Evolutionary conservation across 2,329 filamentous ascomycete species (phyloP).

Genomic region (Venturia nashicola): DNA sequence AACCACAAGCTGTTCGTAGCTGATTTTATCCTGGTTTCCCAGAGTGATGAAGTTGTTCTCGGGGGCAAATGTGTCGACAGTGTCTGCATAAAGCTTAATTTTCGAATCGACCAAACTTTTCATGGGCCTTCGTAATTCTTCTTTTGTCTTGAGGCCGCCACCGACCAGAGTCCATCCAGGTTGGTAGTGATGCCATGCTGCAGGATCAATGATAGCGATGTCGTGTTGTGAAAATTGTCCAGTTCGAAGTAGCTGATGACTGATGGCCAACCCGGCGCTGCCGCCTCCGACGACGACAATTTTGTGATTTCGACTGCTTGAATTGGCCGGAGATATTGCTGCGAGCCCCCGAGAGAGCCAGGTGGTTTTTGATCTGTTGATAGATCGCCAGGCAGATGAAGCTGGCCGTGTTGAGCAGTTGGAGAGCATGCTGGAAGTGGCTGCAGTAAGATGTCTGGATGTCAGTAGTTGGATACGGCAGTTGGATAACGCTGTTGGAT

Average conservation of each 20-base stretch:
- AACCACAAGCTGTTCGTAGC: constrained; percentile 54
- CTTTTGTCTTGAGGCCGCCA: constrained; percentile 50
- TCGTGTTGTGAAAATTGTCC: constrained; percentile 46
- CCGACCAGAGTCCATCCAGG: constrained; percentile 60
- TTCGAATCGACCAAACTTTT: constrained; percentile 44
- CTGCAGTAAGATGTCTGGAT: neutral
- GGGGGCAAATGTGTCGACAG: constrained; percentile 39
- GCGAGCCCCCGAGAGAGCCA: neutral
- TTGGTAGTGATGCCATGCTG: constrained; percentile 54
- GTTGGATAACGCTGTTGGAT: neutral
- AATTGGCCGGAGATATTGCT: constrained; percentile 14
- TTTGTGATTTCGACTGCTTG: constrained; percentile 39
- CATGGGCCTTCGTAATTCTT: constrained; percentile 43
- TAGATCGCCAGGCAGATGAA: neutral
- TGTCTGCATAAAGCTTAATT: constrained; percentile 46
- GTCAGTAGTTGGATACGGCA: neutral
- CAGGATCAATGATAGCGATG: constrained; percentile 53
- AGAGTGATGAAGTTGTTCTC: constrained; percentile 46
- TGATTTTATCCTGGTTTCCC: constrained; percentile 41
- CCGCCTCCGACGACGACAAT: constrained; percentile 57
- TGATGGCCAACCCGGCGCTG: constrained; percentile 50
- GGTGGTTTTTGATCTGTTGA: neutral
- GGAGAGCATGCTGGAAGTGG: neutral
- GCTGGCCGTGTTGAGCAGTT: neutral
- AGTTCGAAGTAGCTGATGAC: constrained; percentile 52